A percentile compares a stretch with the other conserved stretches of the same genome.
These are phyloP conservation scores for Neurospora sp. DNA, from an alignment of 495 filamentous ascomycete species.

Conservation along the genomic window DNA sequence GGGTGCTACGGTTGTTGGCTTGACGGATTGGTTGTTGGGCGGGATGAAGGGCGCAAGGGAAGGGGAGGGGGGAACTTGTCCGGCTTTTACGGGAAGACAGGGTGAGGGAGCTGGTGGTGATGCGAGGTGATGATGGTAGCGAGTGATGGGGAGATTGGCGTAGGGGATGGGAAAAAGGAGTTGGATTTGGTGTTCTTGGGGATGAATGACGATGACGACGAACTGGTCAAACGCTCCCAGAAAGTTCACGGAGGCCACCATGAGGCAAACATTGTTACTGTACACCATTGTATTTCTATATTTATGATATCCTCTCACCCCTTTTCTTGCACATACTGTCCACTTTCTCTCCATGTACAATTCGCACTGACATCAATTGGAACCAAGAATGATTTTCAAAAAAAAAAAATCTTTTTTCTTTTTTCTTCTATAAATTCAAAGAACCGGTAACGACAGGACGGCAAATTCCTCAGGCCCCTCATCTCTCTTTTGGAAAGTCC, in stretches of 20 bases:
- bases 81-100: conserved; percentile 18
- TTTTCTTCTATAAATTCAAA: not conserved
- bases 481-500: not conserved
- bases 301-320: not conserved
- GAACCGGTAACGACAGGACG: not conserved
- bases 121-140: conserved; percentile 5
- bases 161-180: not conserved
- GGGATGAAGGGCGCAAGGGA: conserved; percentile 36
- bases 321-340: not conserved
- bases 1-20: conserved; percentile 62
- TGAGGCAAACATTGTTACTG: not conserved
- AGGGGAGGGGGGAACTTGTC: conserved; percentile 13
- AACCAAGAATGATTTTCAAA: not conserved
- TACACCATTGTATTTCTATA: not conserved
- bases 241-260: no score
- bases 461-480: not conserved
- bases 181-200: not conserved
- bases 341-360: not conserved
- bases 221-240: not conserved
- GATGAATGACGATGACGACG: not conserved
- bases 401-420: no score
- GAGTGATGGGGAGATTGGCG: not conserved
- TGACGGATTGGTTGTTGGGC: conserved; percentile 85
- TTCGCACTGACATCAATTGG: not conserved
- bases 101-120: conserved; percentile 1